A percentile compares a stretch with the other conserved stretches of the same genome.
Evolutionary conservation across 1,284 basidiomycete genomes (phyloP).

Genomic region (Coriolopsis trogii): DNA sequence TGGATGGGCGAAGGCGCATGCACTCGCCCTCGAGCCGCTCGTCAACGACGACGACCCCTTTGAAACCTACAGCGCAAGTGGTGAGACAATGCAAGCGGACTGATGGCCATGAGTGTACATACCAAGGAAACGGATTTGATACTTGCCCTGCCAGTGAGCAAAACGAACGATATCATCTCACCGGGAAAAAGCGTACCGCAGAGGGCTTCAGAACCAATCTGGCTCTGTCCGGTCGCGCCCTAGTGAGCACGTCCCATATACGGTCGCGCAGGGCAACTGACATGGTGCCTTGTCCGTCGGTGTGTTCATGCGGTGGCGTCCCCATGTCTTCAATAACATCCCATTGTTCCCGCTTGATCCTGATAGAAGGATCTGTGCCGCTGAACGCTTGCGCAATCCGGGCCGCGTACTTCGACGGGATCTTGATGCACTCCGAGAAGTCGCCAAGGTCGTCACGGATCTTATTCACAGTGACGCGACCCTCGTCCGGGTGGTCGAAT

Average conservation of each 20-base stretch:
- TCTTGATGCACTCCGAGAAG: constrained; percentile 57
- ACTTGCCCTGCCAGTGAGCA: too few species aligned
- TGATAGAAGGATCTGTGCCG: constrained; percentile 72
- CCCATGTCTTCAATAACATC: constrained; percentile 57
- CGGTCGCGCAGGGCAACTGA: constrained; percentile 55
- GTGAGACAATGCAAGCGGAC: neutral
- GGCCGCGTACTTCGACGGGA: constrained; percentile 79
- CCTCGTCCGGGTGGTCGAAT: constrained; percentile 50
- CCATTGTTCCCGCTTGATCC: constrained; percentile 58
- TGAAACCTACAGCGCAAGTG: constrained; percentile 43
- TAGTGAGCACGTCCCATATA: constrained; percentile 60
- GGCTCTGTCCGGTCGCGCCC: constrained; percentile 37
- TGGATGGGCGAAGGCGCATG: constrained; percentile 68
- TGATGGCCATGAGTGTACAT: too few species aligned
- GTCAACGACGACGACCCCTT: constrained; percentile 74
- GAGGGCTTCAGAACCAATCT: constrained; percentile 49
- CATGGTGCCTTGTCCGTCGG: constrained; percentile 80
- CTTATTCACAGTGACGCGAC: constrained; percentile 49
- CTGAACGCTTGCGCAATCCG: constrained; percentile 84
- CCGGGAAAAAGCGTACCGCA: too few species aligned
- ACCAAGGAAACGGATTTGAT: constrained; percentile 77
- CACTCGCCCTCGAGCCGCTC: constrained; percentile 51
- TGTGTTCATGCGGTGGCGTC: constrained; percentile 53
- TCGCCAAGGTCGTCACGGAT: constrained; percentile 68
- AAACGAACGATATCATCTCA: too few species aligned